Evolutionary conservation across 345 rosid species (phyloP).

Genomic region (Eutrema japonicum): DNA sequence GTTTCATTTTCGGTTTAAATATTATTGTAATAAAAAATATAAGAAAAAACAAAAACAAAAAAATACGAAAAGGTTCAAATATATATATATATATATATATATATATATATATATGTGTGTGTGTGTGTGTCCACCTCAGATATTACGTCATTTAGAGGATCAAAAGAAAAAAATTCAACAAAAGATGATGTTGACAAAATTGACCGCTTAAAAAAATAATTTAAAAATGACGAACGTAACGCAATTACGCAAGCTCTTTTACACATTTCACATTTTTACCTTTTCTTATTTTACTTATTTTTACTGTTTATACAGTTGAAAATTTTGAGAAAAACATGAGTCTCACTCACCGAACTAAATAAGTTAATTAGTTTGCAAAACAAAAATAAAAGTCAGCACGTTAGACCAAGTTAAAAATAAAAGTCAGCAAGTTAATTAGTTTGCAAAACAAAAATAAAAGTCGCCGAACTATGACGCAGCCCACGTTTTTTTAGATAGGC

Average conservation of each 20-base stretch:
- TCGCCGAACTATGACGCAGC: not conserved
- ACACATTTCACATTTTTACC: constrained; percentile 1
- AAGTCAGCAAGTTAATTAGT: not conserved
- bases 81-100: no score
- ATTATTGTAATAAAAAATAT: no score
- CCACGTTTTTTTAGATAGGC: constrained; percentile 27
- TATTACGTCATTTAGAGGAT: constrained; percentile 29
- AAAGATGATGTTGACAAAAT: constrained; percentile 34
- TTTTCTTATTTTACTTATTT: constrained; percentile 16
- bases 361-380: not conserved
- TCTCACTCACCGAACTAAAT: constrained; percentile 3
- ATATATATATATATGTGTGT: no score
- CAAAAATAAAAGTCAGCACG: not conserved
- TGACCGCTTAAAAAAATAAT: not conserved
- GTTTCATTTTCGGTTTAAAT: no score
- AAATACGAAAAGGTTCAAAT: no score
- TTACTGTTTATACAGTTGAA: constrained; percentile 33
- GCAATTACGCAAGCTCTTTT: constrained; percentile 32
- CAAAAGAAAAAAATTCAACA: constrained; percentile 22
- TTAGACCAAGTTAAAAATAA: not conserved
- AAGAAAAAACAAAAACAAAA: no score
- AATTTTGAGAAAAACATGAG: no score
- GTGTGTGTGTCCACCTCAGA: constrained; percentile 12
- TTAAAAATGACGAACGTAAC: constrained; percentile 10
- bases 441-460: not conserved